Base-by-base conservation (phyloP, 768 basidiomycete genomes). In the Hirschioporus abietinus region DNA sequence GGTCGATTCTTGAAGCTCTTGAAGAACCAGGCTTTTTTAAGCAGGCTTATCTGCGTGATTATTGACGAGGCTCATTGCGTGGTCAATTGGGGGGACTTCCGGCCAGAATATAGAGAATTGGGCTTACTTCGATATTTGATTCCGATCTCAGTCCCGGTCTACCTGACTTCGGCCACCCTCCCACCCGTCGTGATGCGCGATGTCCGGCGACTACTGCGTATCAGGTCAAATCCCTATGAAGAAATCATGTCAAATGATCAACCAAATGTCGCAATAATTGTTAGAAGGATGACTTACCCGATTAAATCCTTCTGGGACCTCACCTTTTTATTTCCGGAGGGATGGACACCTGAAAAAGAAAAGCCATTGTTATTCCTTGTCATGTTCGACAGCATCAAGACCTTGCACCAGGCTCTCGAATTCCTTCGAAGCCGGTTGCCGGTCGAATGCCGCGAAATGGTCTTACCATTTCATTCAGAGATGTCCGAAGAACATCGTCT, bases 41-140 rank as follows among this genome's bases (percentile, higher is more conserved):
- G 66, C 8, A 59, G 65, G 7, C 63, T 76, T 3, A 67, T 80
- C 17, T 71, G 72, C 67, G 65, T 79, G 17, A 72, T 74, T 8
- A 72, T 79, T 42, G 80, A 82, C 64, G 78, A 82, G 68, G 80
- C 71, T 0, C 80, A 82, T 62, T 80, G 79, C 64, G 73, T 79
- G 24, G 77, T 72, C 20, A 70, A 75, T 60, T 81, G 81, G 81
- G 64, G 59, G 10, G 60, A 52, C 4, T 82, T 83, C 66, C 70
- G 78, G 0, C 71, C 70, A 5, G 76, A 78, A 23, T 83, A 81
- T 65, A 59, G 42, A 23, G 64, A 72, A 15, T 30, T 77, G 1
- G 70, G 71, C 6, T 66, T 64, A 1, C 58, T 79, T 1, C 74
- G 71, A 0, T 74, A 71, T 66, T 65, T 78, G 5, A 69, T 82